These are phyloP conservation scores for Nothophaeocryptopus gaeumannii DNA, from an alignment of 2,329 filamentous ascomycete species.

Conservation along the genomic window DNA sequence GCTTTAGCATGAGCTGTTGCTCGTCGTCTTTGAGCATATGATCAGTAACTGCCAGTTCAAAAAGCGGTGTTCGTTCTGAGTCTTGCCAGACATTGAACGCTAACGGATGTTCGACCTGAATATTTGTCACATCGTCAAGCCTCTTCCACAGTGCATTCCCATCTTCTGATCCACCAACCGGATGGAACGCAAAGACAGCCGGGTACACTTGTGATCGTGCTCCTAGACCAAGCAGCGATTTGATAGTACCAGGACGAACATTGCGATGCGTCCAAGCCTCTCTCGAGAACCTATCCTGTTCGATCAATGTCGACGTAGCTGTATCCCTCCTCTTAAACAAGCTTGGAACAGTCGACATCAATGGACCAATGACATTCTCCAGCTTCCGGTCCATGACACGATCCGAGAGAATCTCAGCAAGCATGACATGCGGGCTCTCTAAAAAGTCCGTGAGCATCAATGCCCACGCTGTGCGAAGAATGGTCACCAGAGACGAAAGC, in stretches of 20 bases:
- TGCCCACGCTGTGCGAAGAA: constrained; percentile 15
- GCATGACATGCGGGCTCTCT: constrained; percentile 11
- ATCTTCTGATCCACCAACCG: not conserved
- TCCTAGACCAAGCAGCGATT: constrained; percentile 2
- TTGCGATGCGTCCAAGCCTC: constrained; percentile 13
- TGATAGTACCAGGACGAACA: constrained; percentile 15
- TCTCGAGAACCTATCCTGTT: constrained; percentile 13
- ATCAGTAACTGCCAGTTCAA: constrained; percentile 13
- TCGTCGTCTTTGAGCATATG: constrained; percentile 11
- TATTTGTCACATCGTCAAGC: constrained; percentile 12
- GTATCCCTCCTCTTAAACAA: constrained; percentile 8
- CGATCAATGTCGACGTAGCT: constrained; percentile 1
- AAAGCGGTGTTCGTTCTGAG: constrained; percentile 1
- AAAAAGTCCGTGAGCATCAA: constrained; percentile 12
- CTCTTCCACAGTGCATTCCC: constrained; percentile 7
- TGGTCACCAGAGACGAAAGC: constrained; percentile 12
- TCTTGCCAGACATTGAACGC: constrained; percentile 18
- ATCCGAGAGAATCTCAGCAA: constrained; percentile 16
- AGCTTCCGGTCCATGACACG: constrained; percentile 13
- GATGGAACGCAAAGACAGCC: constrained; percentile 19
- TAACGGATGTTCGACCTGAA: constrained; percentile 15
- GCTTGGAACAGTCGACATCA: constrained; percentile 15
- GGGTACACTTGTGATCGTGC: constrained; percentile 10
- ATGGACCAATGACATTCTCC: constrained; percentile 9
- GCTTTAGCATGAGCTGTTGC: constrained; percentile 11